Percentiles rank a stretch among this genome's conserved stretches.
Conservation (phyloP, 2,329 filamentous ascomycete species). For the Fusarium verrucosum region DNA sequence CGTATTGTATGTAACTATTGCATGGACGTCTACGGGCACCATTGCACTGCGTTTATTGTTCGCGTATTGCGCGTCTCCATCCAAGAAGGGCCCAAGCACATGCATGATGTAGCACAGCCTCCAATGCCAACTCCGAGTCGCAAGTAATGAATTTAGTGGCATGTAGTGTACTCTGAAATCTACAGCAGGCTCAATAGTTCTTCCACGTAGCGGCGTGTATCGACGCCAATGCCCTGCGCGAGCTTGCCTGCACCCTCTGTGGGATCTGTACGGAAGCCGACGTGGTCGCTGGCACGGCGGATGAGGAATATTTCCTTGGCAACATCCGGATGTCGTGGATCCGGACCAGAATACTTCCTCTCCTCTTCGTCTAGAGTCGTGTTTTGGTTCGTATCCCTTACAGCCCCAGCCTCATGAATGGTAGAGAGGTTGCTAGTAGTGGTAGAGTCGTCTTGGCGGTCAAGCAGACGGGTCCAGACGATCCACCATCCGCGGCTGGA, state of each 20-base stretch:
- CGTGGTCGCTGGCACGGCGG: conserved; percentile 67
- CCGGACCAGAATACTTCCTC: conserved; percentile 16
- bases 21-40: neutral
- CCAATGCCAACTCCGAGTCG: conserved; percentile 1
- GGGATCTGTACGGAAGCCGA: conserved; percentile 52
- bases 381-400: conserved; percentile 4
- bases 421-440: conserved; percentile 37
- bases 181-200: conserved; percentile 69
- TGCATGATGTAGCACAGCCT: conserved; percentile 1
- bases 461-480: conserved; percentile 69
- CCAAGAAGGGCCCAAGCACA: conserved; percentile 1
- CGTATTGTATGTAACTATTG: neutral
- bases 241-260: conserved; percentile 67
- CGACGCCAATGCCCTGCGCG: conserved; percentile 78
- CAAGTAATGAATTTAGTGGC: conserved; percentile 19
- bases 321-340: conserved; percentile 34
- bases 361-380: conserved; percentile 19
- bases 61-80: neutral
- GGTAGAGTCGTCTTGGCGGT: conserved; percentile 43
- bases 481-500: conserved; percentile 76
- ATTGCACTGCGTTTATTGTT: neutral
- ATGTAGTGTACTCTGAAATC: conserved; percentile 3
- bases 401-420: conserved; percentile 42
- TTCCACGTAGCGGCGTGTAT: conserved; percentile 80
- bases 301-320: conserved; percentile 71